phyloP scores from a whole-genome alignment of 805 yeast genomes.

The Spathaspora boniae region DNA sequence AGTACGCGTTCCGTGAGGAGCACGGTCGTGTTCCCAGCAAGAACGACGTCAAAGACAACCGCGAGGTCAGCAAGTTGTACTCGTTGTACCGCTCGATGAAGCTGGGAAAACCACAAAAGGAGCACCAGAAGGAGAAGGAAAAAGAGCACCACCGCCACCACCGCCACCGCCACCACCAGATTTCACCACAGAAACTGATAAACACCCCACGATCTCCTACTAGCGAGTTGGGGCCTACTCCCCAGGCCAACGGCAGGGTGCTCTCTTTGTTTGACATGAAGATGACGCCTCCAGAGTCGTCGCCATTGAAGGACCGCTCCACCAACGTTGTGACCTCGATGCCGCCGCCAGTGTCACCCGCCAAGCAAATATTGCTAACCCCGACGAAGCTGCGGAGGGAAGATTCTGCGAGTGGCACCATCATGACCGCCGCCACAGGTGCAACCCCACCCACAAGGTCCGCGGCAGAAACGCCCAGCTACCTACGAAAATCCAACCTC shows the following conservation, averaged over 20 bases:
- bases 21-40: slow-evolving; percentile 31
- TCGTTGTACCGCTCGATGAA: slow-evolving; percentile 24
- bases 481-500: slow-evolving; percentile 1
- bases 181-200: background rate
- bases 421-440: background rate
- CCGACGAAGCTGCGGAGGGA: slow-evolving; percentile 12
- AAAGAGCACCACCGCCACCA: background rate
- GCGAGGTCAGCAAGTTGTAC: slow-evolving; percentile 27
- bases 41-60: slow-evolving; percentile 30
- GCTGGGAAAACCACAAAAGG: slow-evolving; percentile 6
- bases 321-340: background rate
- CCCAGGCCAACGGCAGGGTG: slow-evolving; percentile 77
- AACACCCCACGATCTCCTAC: slow-evolving; percentile 1
- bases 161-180: background rate
- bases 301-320: slow-evolving; percentile 28
- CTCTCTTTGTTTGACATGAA: slow-evolving; percentile 65
- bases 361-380: slow-evolving; percentile 7
- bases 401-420: too few relatives aligned
- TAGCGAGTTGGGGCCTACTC: slow-evolving; percentile 75
- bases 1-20: slow-evolving; percentile 25
- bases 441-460: slow-evolving; percentile 5
- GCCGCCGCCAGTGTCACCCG: slow-evolving; percentile 10
- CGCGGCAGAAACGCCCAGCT: slow-evolving; percentile 9
- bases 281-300: slow-evolving; percentile 42
- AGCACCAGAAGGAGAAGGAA: background rate